A percentile compares a stretch with the other conserved stretches of the same genome.
phyloP scores from a whole-genome alignment of 1,284 basidiomycete species.

The Trichosporon sp. region DNA sequence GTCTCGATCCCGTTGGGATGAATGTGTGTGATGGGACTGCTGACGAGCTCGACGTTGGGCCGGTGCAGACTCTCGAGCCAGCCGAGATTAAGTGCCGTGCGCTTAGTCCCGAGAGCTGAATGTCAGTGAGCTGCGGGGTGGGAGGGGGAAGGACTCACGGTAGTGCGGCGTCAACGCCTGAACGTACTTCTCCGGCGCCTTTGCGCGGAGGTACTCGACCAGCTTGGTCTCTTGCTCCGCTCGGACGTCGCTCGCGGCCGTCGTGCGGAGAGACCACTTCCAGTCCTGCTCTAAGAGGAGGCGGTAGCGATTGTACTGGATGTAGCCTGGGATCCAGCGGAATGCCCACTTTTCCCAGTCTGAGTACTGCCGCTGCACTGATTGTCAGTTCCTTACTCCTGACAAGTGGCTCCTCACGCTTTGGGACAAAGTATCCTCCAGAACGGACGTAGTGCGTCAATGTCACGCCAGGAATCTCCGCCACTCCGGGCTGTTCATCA shows the following conservation, averaged over 20 bases:
- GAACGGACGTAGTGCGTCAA: slow-evolving; percentile 16
- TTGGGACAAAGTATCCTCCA: slow-evolving; percentile 12
- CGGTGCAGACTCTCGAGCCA: slow-evolving; percentile 13
- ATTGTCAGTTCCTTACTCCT: background rate
- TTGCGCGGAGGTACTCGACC: slow-evolving; percentile 3
- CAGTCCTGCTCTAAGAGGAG: slow-evolving; percentile 5
- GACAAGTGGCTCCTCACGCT: background rate
- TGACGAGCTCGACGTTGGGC: slow-evolving; percentile 13
- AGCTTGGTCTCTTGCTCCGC: background rate
- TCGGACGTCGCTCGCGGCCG: background rate
- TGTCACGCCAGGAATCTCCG: background rate
- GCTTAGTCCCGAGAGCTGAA: slow-evolving; percentile 11
- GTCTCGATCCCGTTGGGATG: slow-evolving; percentile 6
- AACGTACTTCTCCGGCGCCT: slow-evolving; percentile 12
- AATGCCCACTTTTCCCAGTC: slow-evolving; percentile 10
- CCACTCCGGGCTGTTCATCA: slow-evolving; percentile 7
- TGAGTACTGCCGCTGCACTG: slow-evolving; percentile 6
- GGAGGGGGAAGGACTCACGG: slow-evolving; percentile 10
- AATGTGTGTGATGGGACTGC: background rate
- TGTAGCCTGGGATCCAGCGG: slow-evolving; percentile 10
- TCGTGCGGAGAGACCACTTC: background rate
- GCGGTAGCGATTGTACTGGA: background rate
- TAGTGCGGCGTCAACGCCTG: slow-evolving; percentile 7
- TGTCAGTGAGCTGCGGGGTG: background rate
- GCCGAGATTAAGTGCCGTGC: slow-evolving; percentile 9